Percentiles rank a stretch among this genome's conserved stretches.
Conservation (phyloP, 768 basidiomycete species). For the Imleria badia region DNA sequence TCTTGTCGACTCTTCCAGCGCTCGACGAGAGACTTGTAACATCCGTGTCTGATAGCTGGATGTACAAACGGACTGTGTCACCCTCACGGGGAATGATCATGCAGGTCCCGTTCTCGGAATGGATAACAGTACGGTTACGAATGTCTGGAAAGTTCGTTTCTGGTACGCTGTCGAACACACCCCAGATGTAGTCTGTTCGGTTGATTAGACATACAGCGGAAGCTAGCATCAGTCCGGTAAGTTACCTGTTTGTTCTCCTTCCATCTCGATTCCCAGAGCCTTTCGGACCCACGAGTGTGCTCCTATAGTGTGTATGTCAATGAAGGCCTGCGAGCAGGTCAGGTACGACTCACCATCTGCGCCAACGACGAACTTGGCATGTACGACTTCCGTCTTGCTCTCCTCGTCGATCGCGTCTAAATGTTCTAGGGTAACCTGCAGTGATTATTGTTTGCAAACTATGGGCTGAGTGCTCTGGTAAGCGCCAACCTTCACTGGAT, state of each 20-base stretch:
- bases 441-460: background rate
- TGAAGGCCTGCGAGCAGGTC: background rate
- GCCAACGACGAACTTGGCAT: constrained; percentile 37
- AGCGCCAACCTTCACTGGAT: constrained; percentile 31
- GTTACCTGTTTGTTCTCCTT: constrained; percentile 49
- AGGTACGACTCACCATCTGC: constrained; percentile 29
- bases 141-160: constrained; percentile 81
- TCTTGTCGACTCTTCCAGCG: constrained; percentile 53
- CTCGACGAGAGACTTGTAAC: constrained; percentile 38
- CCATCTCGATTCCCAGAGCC: constrained; percentile 42
- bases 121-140: constrained; percentile 61
- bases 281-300: constrained; percentile 51
- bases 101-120: constrained; percentile 65
- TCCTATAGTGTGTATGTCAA: constrained; percentile 20
- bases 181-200: constrained; percentile 73
- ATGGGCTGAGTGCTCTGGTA: background rate
- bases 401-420: constrained; percentile 29
- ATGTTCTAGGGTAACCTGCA: constrained; percentile 26
- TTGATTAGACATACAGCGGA: background rate
- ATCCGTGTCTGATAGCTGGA: constrained; percentile 57
- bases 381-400: constrained; percentile 31
- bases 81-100: constrained; percentile 76
- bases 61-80: constrained; percentile 68
- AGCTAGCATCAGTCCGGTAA: background rate
- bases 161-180: constrained; percentile 70